phyloP scores from a whole-genome alignment of 441 rosid genomes.

The Populus tomentosa region DNA sequence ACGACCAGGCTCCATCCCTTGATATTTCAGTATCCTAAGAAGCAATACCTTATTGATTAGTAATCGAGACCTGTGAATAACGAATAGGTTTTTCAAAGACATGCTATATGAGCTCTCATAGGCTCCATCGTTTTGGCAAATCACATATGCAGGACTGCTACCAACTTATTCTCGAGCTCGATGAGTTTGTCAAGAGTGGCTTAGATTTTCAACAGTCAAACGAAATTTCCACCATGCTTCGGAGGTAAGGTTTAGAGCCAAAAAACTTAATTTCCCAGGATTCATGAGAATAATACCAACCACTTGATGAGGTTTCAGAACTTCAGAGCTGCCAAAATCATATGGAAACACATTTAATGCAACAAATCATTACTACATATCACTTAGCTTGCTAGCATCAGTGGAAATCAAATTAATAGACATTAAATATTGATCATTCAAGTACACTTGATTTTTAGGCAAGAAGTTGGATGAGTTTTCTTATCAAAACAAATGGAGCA shows the following conservation, averaged over 20 bases:
- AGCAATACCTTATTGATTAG: not conserved
- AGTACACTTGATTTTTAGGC: not conserved
- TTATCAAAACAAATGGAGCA: not conserved
- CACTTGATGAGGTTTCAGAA: not conserved
- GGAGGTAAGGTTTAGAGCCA: conserved; percentile 19
- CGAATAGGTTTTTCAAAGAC: too few species aligned
- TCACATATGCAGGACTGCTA: conserved; percentile 24
- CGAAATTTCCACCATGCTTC: conserved; percentile 17
- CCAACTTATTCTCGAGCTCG: conserved; percentile 29
- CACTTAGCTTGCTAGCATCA: not conserved
- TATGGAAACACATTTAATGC: too few species aligned
- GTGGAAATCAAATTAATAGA: too few species aligned
- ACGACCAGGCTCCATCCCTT: not conserved
- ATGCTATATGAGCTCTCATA: not conserved
- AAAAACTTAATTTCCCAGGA: not conserved
- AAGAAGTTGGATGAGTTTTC: not conserved
- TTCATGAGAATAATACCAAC: not conserved
- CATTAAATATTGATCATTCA: not conserved
- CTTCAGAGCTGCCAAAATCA: not conserved
- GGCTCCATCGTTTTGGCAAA: not conserved
- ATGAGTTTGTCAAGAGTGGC: conserved; percentile 4
- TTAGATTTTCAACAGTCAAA: conserved; percentile 3
- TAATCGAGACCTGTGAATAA: not conserved
- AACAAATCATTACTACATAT: not conserved
- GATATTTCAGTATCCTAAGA: not conserved